Base-by-base conservation (phyloP, 2,329 filamentous ascomycete species). In the Xylariomycetidae sp. region DNA sequence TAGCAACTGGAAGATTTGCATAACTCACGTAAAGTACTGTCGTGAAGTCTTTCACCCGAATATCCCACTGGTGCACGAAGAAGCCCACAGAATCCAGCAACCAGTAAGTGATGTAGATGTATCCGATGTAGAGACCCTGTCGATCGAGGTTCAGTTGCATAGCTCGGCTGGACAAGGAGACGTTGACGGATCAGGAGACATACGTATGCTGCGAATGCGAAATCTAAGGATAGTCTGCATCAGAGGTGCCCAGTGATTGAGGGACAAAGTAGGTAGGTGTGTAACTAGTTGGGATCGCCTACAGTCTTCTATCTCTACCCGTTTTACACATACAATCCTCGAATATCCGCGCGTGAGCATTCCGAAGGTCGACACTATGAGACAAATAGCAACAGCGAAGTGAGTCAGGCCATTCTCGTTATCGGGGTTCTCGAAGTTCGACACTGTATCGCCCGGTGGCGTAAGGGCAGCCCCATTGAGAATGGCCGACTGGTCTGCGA, bases 1-100 rank as follows among this genome's bases (percentile, higher is more conserved):
- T n/a, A 23, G 8, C 8, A 23, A 14, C 2, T 3, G 2, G n/a
- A 29, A 11, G 9, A 4, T 16, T 12, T 15, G 6, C 11, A 9
- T 8, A 18, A 17, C 41, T 16, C 27, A 46, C 43, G 13, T 37
- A 50, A 15, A 48, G 22, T 5, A 42, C 33, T 4, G 27, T 26
- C 6, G 42, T 27, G 29, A 50, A 27, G 7, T 42, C 30, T 17
- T 33, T 41, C 4, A 41, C n/a, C 3, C 34, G 42, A 13, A 51
- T 33, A 26, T 51, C 34, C 49, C 49, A 51, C 11, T 42, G 40
- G 16, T 51, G 45, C 6, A 50, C 46, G 12, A 40, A 49, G 14
- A 39, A 34, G 2, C 49, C 49, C 11, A 37, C 31, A 5, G 31
- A 31, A 0, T 28, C 23, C 22, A 41, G 28, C 11, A 51, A 22